Evolutionary conservation across 805 yeast species (phyloP).

Genomic region (Kluyveromyces lactis): DNA sequence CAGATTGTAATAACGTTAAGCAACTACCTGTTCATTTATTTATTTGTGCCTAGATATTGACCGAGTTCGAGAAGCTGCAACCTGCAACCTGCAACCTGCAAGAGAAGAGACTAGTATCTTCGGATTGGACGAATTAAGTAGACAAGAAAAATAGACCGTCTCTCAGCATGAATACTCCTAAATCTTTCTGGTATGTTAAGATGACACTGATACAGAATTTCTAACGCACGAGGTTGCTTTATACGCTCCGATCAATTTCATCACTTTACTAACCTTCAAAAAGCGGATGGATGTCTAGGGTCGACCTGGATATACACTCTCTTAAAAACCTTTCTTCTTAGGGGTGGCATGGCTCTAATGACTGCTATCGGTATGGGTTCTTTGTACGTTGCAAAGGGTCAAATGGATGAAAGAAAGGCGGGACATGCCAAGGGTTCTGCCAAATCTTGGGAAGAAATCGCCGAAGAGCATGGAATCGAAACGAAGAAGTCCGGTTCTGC

Average conservation of each 20-base stretch:
- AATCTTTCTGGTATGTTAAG: conserved; percentile 2
- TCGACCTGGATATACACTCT: too few species aligned
- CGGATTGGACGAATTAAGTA: too few species aligned
- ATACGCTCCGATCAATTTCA: too few species aligned
- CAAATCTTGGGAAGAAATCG: conserved; percentile 1
- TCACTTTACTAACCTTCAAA: too few species aligned
- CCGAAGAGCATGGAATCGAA: conserved; percentile 1
- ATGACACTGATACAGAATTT: neutral
- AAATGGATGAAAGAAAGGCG: neutral
- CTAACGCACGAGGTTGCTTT: too few species aligned
- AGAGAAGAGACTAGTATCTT: too few species aligned
- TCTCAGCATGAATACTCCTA: neutral
- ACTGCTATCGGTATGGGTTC: conserved; percentile 1
- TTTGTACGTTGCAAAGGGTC: conserved; percentile 1
- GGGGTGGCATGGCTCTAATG: conserved; percentile 1
- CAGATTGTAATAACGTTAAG: neutral
- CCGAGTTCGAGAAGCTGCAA: too few species aligned
- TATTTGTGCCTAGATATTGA: too few species aligned
- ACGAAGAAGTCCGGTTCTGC: neutral
- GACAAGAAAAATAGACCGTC: too few species aligned
- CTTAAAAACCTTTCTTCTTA: neutral
- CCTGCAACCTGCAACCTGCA: too few species aligned
- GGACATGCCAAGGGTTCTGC: neutral
- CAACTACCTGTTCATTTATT: too few species aligned
- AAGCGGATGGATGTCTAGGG: too few species aligned